Evolutionary conservation across 1,284 basidiomycete species (phyloP).

Genomic region (Austroboletus niveus): DNA sequence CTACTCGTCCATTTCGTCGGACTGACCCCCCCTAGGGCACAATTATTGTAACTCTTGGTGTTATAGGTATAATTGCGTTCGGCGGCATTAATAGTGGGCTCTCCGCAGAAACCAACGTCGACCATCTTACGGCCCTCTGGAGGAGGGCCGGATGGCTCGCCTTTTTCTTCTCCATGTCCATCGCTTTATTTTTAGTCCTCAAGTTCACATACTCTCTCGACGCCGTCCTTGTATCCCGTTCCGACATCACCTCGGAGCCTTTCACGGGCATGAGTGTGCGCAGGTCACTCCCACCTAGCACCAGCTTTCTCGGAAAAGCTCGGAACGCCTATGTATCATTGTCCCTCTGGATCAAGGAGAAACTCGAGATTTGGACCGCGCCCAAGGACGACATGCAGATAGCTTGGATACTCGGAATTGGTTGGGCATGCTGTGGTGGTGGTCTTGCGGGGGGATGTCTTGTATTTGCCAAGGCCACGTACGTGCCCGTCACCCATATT

Average conservation of each 20-base stretch:
- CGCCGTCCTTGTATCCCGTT: constrained; percentile 60
- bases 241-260: constrained; percentile 59
- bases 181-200: constrained; percentile 65
- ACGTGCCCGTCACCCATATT: constrained; percentile 34
- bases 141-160: constrained; percentile 79
- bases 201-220: constrained; percentile 67
- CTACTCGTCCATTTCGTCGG: background rate
- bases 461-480: constrained; percentile 90
- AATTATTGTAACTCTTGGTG: constrained; percentile 75
- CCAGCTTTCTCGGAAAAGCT: constrained; percentile 31
- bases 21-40: constrained; percentile 57
- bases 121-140: constrained; percentile 80
- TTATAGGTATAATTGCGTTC: constrained; percentile 83
- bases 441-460: constrained; percentile 85
- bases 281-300: constrained; percentile 21
- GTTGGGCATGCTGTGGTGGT: constrained; percentile 90
- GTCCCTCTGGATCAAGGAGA: constrained; percentile 56
- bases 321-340: constrained; percentile 42
- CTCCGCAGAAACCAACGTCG: constrained; percentile 63
- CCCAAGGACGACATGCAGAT: constrained; percentile 80
- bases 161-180: constrained; percentile 80
- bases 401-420: constrained; percentile 86
- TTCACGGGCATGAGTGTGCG: constrained; percentile 45
- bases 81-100: constrained; percentile 81
- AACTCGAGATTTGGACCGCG: constrained; percentile 74